Conservation (phyloP, 1,284 basidiomycete species). For the Cutaneotrichosporon sp. region DNA sequence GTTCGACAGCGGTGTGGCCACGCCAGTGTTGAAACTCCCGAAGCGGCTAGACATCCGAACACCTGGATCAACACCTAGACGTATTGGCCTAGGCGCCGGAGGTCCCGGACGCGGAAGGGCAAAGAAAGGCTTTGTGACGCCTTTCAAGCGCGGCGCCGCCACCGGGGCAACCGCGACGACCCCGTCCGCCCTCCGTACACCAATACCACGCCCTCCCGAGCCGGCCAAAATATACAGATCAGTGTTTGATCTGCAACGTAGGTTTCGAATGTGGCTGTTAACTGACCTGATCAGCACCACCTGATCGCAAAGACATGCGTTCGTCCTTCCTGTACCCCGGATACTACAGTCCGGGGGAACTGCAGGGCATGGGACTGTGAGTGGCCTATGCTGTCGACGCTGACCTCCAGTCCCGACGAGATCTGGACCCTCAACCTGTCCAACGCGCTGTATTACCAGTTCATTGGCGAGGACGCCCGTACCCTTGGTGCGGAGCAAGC, state of each 20-base stretch:
- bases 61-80: slow-evolving; percentile 25
- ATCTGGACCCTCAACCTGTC: slow-evolving; percentile 58
- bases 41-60: slow-evolving; percentile 29
- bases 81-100: slow-evolving; percentile 41
- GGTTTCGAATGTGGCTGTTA: slow-evolving; percentile 8
- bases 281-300: slow-evolving; percentile 19
- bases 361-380: slow-evolving; percentile 61
- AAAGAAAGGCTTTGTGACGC: slow-evolving; percentile 35
- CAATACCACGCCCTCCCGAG: slow-evolving; percentile 1
- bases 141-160: too few species aligned
- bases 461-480: slow-evolving; percentile 48
- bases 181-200: slow-evolving; percentile 6
- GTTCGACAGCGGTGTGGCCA: slow-evolving; percentile 1
- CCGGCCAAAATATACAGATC: slow-evolving; percentile 11
- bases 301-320: slow-evolving; percentile 25
- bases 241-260: slow-evolving; percentile 43
- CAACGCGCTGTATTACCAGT: slow-evolving; percentile 62
- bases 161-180: too few species aligned
- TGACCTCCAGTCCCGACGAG: slow-evolving; percentile 48
- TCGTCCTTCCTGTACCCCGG: slow-evolving; percentile 54
- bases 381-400: slow-evolving; percentile 27
- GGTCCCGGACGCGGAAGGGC: slow-evolving; percentile 6
- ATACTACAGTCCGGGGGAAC: slow-evolving; percentile 52
- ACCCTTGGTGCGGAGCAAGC: slow-evolving; percentile 28
- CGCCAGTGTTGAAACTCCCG: slow-evolving; percentile 3